These are phyloP conservation scores for Danielozyma ontarioensis DNA, from an alignment of 805 yeast genomes.

Conservation along the genomic window DNA sequence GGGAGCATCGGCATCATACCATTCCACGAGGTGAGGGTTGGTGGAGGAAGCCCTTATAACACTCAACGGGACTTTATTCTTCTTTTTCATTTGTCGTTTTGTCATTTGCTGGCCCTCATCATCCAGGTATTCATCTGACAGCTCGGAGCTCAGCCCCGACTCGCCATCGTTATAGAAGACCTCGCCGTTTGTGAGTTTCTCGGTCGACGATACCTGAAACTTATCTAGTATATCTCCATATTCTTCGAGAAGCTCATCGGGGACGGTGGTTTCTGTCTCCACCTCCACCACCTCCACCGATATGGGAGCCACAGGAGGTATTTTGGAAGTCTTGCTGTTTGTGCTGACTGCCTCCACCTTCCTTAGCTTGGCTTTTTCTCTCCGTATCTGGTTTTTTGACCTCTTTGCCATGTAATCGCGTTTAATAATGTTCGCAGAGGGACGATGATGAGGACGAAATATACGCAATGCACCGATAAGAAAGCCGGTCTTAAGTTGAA, in stretches of 20 bases:
- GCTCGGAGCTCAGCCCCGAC: slow-evolving; percentile 17
- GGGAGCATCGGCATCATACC: slow-evolving; percentile 81
- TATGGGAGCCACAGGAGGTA: background rate
- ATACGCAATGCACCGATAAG: too few species aligned
- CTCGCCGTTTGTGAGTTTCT: slow-evolving; percentile 1
- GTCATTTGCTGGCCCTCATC: slow-evolving; percentile 12
- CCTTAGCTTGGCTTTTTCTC: slow-evolving; percentile 40
- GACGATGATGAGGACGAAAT: too few species aligned
- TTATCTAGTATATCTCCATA: slow-evolving; percentile 11
- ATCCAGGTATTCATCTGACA: slow-evolving; percentile 6
- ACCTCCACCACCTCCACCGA: background rate
- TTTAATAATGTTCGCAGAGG: too few species aligned
- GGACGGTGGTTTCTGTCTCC: slow-evolving; percentile 1
- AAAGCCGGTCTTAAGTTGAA: too few species aligned
- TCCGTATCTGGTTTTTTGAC: slow-evolving; percentile 49
- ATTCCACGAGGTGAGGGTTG: slow-evolving; percentile 73
- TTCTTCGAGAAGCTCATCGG: background rate
- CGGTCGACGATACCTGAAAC: slow-evolving; percentile 4
- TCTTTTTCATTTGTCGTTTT: slow-evolving; percentile 47
- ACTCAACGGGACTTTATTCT: slow-evolving; percentile 59
- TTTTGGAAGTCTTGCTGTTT: background rate
- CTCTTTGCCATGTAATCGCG: slow-evolving; percentile 20
- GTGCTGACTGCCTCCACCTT: slow-evolving; percentile 15
- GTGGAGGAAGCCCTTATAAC: slow-evolving; percentile 55
- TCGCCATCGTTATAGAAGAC: slow-evolving; percentile 4